Conservation (phyloP, 768 basidiomycete species). For the Leccinum arenicola region DNA sequence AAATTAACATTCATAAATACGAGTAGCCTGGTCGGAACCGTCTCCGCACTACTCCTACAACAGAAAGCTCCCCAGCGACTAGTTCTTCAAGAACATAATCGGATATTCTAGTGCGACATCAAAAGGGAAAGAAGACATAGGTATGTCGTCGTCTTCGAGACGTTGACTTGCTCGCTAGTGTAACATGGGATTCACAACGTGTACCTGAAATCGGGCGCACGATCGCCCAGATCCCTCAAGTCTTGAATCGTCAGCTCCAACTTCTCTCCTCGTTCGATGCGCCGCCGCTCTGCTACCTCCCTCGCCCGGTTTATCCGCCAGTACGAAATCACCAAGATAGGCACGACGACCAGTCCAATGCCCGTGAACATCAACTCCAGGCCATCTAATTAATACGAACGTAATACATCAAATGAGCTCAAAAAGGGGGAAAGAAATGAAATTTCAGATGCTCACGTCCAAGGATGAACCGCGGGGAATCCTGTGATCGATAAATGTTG, state of each 20-base stretch:
- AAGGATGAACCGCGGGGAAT: slow-evolving; percentile 57
- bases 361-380: slow-evolving; percentile 67
- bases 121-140: background rate
- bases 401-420: background rate
- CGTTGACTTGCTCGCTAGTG: background rate
- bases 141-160: background rate
- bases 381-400: slow-evolving; percentile 39
- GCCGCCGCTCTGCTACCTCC: slow-evolving; percentile 30
- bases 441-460: slow-evolving; percentile 46
- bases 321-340: slow-evolving; percentile 49
- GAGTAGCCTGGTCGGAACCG: background rate
- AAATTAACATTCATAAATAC: too few species aligned
- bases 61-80: background rate
- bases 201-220: slow-evolving; percentile 63
- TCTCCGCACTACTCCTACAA: background rate
- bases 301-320: slow-evolving; percentile 53
- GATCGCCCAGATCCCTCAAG: slow-evolving; percentile 47
- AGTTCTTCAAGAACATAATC: background rate
- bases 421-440: background rate
- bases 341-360: slow-evolving; percentile 55
- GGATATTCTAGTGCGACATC: background rate
- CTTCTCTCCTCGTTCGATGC: slow-evolving; percentile 20
- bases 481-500: slow-evolving; percentile 58
- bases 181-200: slow-evolving; percentile 32
- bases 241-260: slow-evolving; percentile 13